These are phyloP conservation scores for Pseudogymnoascus pannorum DNA, from an alignment of 2,329 filamentous ascomycete species.

Conservation along the genomic window DNA sequence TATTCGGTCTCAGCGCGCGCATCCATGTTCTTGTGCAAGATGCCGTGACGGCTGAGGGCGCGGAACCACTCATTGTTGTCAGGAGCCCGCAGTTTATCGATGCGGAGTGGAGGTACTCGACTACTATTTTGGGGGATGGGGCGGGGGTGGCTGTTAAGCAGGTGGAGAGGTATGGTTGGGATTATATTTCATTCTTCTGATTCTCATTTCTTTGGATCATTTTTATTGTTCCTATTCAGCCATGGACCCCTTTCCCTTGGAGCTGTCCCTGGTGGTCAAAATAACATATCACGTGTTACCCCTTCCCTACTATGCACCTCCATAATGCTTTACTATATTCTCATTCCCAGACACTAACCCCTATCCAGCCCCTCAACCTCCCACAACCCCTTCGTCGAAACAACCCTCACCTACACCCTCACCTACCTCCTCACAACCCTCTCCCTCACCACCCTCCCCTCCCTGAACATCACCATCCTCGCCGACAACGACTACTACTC, in stretches of 20 bases:
- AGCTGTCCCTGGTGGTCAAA: too few species aligned
- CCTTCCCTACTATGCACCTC: too few species aligned
- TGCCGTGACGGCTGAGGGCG: constrained; percentile 42
- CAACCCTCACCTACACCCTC: constrained; percentile 77
- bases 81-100: constrained; percentile 85
- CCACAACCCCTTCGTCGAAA: constrained; percentile 85
- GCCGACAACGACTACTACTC: constrained; percentile 98
- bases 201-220: background rate
- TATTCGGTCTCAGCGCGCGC: constrained; percentile 60
- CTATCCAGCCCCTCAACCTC: constrained; percentile 36
- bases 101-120: constrained; percentile 73
- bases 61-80: constrained; percentile 55
- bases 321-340: too few species aligned
- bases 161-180: constrained; percentile 60
- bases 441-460: constrained; percentile 32
- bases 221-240: too few species aligned
- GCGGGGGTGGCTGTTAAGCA: constrained; percentile 80
- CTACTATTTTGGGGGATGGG: constrained; percentile 40
- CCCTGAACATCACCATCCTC: constrained; percentile 68
- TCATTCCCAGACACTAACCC: constrained; percentile 15
- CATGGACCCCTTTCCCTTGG: background rate
- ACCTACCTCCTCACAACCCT: constrained; percentile 59
- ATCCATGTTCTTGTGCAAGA: constrained; percentile 57
- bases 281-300: too few species aligned
- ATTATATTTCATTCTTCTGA: constrained; percentile 13